Evolutionary conservation across 2,329 filamentous ascomycete genomes (phyloP), one percentile per base, ranked within the genome.

Genomic region (Paracamarosporium sp.): DNA sequence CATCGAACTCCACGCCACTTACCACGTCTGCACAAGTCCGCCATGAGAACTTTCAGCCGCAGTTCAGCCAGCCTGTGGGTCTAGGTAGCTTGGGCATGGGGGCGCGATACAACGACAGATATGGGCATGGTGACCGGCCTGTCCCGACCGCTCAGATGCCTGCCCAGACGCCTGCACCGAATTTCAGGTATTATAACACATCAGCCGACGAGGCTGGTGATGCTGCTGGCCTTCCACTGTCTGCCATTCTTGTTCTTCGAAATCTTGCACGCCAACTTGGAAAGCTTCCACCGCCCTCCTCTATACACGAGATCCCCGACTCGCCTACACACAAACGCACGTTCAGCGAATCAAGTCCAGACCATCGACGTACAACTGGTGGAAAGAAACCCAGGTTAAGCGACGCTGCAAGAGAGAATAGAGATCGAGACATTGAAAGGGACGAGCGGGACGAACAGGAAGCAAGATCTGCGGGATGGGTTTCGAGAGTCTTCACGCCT

Each of bases 211-310:
- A 85, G 63, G 71, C 73, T 4, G 64, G 66, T 53, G 81, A 92
- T 68, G 88, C 91, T 2, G 89, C 89, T 1, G 91, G 91, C 5
- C 88, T 94, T 33, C 90, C 91, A n/a, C 82, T 94, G 6, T 91
- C 89, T 53, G 89, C 90, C 2, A 88, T 90, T 13, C 81, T 94
- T 27, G 90, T 95, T 33, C 82, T 95, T 44, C 86, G 91, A 28
- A 95, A 95, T 71, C 86, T 95, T 59, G 91, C 91, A 12, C 76
- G 80, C 24, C 75, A 78, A 55, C 68, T 79, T 24, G 73, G 70
- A 20, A 79, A 78, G 53, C 68, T 79, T 3, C 68, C 71, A 2
- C 70, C 69, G 0, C 71, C 72, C 0, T 59, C 67, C 1, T 51
- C 62, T 1, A 41, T 69, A 12, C 54, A 61, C 24, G 67, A 72